Conservation (phyloP, 2,329 filamentous ascomycete genomes). For the Myrmaecium sp. region DNA sequence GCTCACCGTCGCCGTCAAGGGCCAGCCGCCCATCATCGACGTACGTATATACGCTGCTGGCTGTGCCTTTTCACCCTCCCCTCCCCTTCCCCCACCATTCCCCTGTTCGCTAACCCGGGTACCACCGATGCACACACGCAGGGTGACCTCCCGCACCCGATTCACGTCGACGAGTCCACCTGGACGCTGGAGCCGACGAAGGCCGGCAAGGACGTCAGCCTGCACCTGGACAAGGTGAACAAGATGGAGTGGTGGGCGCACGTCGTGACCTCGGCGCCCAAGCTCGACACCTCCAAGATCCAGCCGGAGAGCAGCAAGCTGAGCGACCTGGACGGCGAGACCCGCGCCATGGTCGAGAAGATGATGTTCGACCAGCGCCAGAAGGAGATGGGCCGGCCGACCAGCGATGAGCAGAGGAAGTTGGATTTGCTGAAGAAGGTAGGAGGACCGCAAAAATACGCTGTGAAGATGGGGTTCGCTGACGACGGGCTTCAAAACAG, state of each 20-base stretch:
- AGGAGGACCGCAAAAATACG: background rate
- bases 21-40: slow-evolving; percentile 67
- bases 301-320: slow-evolving; percentile 83
- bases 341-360: slow-evolving; percentile 95
- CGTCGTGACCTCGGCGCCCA: slow-evolving; percentile 70
- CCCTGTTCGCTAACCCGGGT: background rate
- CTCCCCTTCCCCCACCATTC: slow-evolving; percentile 1
- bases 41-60: slow-evolving; percentile 36
- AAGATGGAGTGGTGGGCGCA: slow-evolving; percentile 99
- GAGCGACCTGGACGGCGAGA: slow-evolving; percentile 86
- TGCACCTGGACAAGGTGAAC: slow-evolving; percentile 90
- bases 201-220: slow-evolving; percentile 54
- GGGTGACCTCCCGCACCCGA: slow-evolving; percentile 70
- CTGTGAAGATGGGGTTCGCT: background rate
- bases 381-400: slow-evolving; percentile 81
- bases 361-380: slow-evolving; percentile 99
- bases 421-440: slow-evolving; percentile 69
- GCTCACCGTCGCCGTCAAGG: slow-evolving; percentile 70
- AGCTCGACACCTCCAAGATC: slow-evolving; percentile 92
- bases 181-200: slow-evolving; percentile 71
- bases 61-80: too few relatives aligned
- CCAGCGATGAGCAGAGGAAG: slow-evolving; percentile 92
- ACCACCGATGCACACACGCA: slow-evolving; percentile 21
- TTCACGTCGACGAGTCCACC: slow-evolving; percentile 73
- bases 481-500: slow-evolving; percentile 38